Base-by-base conservation (phyloP, 495 filamentous ascomycete species). In the Tetracladium marchalianum region DNA sequence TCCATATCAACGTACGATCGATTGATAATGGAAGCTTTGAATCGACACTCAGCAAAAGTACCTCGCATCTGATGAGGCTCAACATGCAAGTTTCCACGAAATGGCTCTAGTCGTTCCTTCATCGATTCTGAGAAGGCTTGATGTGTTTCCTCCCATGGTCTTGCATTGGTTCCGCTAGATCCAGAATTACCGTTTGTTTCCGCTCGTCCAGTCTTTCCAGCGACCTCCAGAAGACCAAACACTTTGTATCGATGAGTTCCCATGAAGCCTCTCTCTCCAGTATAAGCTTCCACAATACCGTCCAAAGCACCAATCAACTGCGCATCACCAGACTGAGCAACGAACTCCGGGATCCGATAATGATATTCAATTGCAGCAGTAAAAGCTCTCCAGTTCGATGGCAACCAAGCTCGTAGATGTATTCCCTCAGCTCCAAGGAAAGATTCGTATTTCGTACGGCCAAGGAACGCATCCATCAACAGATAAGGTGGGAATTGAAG, bases 231-330 rank as follows among this genome's bases (percentile, higher is more conserved):
- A 37, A 65, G 61, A n/a, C 60, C 62, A 46, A 61, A 65, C 9
- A 65, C 62, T 47, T 65, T 65, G 43, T 65, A 65, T 47, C 60
- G 46, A 48, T 65, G 62, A 10, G 60, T 63, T 17, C 62, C 62
- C 61, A 65, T 63, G 39, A 65, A 65, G 3, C 62, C 62, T 17
- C 62, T 35, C 47, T 65, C 62, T 13, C 62, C 60, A 17, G 56
- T 37, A 31, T 62, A 63, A 9, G 59, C 52, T 49, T 63, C 61
- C 11, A 63, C 58, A 11, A 63, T 50, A 5, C 61, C 59, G 22
- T 63, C 59, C 15, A 63, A 34, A 9, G 59, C 54, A 9, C 58
- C 58, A 9, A 50, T 47, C 0, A 61, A 46, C 11, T 42, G 42
- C 4, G 48, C 45, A 46, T 63, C 56, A 1, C 56, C 56, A 9